Percentiles rank a stretch among this genome's conserved stretches.
Evolutionary conservation across 148 eudicot genomes (phyloP).

Genomic region (Rhododendron henanense): DNA sequence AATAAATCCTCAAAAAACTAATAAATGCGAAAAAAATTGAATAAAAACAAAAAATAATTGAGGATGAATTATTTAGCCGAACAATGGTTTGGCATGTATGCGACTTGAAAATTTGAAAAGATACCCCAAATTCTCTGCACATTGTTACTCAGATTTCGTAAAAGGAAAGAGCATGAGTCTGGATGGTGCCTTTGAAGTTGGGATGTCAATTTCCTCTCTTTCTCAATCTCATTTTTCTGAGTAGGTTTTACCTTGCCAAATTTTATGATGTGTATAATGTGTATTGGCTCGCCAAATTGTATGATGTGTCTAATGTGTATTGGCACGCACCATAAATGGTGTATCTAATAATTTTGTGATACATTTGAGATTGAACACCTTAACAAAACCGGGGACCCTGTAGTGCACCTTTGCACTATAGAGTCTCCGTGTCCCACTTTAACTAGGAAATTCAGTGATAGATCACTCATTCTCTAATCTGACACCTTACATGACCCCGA

Average conservation of each 20-base stretch:
- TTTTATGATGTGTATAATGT: background rate
- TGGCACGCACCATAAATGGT: background rate
- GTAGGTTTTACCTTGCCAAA: background rate
- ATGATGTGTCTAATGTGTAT: no score
- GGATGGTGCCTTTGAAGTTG: conserved; percentile 1
- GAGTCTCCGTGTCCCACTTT: no score
- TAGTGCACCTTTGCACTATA: no score
- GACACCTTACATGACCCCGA: no score
- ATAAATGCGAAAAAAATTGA: no score
- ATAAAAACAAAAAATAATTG: no score
- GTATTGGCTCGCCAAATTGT: background rate
- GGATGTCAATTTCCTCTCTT: background rate
- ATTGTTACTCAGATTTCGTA: conserved; percentile 58
- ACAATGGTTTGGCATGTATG: conserved; percentile 26
- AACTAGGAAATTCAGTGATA: no score
- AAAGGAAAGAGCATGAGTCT: conserved; percentile 24
- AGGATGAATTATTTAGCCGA: background rate
- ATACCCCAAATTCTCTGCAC: conserved; percentile 55
- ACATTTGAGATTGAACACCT: no score
- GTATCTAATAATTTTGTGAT: no score
- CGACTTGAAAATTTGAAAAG: conserved; percentile 29
- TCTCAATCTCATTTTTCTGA: conserved; percentile 6
- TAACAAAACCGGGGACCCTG: no score
- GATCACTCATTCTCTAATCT: no score
- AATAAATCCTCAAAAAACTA: no score